Conservation (phyloP, 805 yeast species). For the Ogataea populi-albae region DNA sequence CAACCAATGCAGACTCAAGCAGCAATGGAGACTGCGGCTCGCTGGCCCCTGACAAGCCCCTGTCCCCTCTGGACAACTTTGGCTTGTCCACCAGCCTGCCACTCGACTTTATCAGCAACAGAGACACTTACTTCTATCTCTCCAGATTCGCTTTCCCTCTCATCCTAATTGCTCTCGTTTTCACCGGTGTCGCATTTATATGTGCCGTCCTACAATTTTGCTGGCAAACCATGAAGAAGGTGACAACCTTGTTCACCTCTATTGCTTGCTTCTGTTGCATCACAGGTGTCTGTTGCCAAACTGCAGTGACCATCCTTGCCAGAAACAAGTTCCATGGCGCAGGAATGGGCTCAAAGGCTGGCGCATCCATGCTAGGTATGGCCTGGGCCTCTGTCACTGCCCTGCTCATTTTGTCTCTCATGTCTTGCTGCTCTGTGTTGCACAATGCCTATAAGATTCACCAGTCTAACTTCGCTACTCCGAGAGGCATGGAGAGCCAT, state of each 20-base stretch:
- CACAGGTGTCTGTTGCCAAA: conserved; percentile 66
- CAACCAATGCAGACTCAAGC: conserved; percentile 24
- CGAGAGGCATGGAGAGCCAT: conserved; percentile 1
- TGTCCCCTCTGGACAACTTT: conserved; percentile 75
- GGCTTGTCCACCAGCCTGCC: conserved; percentile 54
- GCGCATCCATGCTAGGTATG: conserved; percentile 57
- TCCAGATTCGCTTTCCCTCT: conserved; percentile 66
- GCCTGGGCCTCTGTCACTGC: conserved; percentile 69
- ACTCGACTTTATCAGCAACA: conserved; percentile 46
- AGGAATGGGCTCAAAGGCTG: conserved; percentile 45
- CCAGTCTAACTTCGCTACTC: conserved; percentile 29
- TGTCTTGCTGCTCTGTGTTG: conserved; percentile 50
- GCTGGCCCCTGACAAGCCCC: conserved; percentile 65
- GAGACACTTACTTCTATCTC: conserved; percentile 59
- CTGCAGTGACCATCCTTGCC: conserved; percentile 78
- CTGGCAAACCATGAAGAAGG: conserved; percentile 52
- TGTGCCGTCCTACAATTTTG: conserved; percentile 54
- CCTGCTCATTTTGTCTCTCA: conserved; percentile 47
- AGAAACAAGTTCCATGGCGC: conserved; percentile 59
- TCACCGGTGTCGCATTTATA: conserved; percentile 60
- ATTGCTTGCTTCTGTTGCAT: conserved; percentile 53
- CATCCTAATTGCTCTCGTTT: conserved; percentile 56
- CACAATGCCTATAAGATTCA: conserved; percentile 51
- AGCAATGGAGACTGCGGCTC: conserved; percentile 35
- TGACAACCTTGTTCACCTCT: conserved; percentile 48